Percentiles rank a stretch among this genome's conserved stretches.
Evolutionary conservation across 768 basidiomycete species (phyloP).

Genomic region (Gelatoporia subvermispora): DNA sequence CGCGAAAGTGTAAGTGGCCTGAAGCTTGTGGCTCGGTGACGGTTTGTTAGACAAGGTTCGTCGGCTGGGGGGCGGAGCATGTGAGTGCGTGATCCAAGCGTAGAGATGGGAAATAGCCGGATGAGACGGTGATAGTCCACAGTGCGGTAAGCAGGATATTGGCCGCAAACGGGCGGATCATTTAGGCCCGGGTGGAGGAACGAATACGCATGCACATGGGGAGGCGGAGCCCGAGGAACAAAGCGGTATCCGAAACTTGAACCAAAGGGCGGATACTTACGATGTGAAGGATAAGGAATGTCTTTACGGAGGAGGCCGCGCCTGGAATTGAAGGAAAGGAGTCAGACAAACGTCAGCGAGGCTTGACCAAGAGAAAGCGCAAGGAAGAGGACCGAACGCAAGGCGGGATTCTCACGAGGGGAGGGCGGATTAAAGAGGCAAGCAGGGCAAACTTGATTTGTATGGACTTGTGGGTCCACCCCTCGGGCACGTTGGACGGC

Average conservation of each 20-base stretch:
- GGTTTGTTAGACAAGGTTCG: slow-evolving; percentile 11
- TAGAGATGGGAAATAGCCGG: slow-evolving; percentile 4
- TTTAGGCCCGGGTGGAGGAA: slow-evolving; percentile 1
- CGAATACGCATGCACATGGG: not conserved
- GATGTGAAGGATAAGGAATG: slow-evolving; percentile 50
- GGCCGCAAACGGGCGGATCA: not conserved
- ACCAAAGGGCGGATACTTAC: slow-evolving; percentile 31
- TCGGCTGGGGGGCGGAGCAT: slow-evolving; percentile 9
- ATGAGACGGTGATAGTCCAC: slow-evolving; percentile 11
- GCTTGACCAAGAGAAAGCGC: slow-evolving; percentile 29
- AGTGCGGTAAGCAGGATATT: not conserved
- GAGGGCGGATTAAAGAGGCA: slow-evolving; percentile 15
- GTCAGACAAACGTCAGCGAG: slow-evolving; percentile 23
- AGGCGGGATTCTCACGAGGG: slow-evolving; percentile 21
- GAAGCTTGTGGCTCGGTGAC: not conserved
- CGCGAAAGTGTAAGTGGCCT: slow-evolving; percentile 14
- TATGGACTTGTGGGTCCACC: slow-evolving; percentile 51
- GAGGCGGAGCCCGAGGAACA: slow-evolving; percentile 2
- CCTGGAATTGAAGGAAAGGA: slow-evolving; percentile 33
- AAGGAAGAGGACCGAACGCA: slow-evolving; percentile 23
- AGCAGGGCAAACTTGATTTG: slow-evolving; percentile 16
- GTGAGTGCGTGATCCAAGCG: not conserved
- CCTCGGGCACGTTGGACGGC: not conserved
- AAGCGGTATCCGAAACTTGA: not conserved
- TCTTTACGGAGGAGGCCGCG: slow-evolving; percentile 68